Conservation (phyloP, 129 eudicot species). For the Cynara cardunculus region DNA sequence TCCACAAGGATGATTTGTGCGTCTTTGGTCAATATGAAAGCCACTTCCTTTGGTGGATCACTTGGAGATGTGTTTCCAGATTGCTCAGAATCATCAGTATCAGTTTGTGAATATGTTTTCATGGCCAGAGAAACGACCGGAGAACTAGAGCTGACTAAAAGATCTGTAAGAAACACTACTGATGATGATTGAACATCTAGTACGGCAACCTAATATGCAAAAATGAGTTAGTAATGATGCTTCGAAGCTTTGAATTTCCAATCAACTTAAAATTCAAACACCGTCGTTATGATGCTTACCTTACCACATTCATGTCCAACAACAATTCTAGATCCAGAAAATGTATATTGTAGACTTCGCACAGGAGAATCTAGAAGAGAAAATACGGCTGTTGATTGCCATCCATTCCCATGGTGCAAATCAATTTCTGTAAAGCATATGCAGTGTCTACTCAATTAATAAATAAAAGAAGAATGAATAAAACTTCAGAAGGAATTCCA, state of each 20-base stretch:
- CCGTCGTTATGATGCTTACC: constrained; percentile 35
- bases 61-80: constrained; percentile 29
- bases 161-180: constrained; percentile 62
- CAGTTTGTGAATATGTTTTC: constrained; percentile 31
- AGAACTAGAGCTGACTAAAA: constrained; percentile 40
- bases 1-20: constrained; percentile 51
- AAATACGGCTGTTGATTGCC: constrained; percentile 55
- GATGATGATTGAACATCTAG: constrained; percentile 59
- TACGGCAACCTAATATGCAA: constrained; percentile 67
- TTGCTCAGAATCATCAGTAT: constrained; percentile 25
- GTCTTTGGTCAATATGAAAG: constrained; percentile 62
- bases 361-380: constrained; percentile 67
- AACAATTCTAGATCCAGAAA: constrained; percentile 71
- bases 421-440: constrained; percentile 44
- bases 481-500: background rate
- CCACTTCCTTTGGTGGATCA: constrained; percentile 48
- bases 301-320: constrained; percentile 79
- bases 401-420: constrained; percentile 37
- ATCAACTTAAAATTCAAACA: background rate
- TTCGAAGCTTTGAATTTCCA: background rate
- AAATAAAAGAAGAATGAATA: background rate
- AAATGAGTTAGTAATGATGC: constrained; percentile 6
- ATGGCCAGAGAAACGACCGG: constrained; percentile 50
- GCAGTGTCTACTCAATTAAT: constrained; percentile 1
- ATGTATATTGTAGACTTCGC: constrained; percentile 44